A percentile compares a stretch with the other conserved stretches of the same genome.
Evolutionary conservation across 768 basidiomycete genomes (phyloP).

Genomic region (Mrakia gelida): DNA sequence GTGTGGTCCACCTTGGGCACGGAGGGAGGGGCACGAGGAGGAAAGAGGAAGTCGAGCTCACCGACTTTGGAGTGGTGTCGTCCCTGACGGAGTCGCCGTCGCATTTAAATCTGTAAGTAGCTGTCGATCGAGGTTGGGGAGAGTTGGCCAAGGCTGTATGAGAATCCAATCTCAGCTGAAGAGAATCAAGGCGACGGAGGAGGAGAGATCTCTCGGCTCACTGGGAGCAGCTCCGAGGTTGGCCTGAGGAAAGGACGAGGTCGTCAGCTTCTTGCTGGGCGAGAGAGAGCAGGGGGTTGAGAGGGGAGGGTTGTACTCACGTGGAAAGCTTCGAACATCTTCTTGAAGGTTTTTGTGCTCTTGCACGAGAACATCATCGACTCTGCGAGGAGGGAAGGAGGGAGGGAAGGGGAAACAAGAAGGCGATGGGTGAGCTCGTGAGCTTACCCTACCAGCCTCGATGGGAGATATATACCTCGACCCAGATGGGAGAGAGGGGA

Average conservation of each 20-base stretch:
- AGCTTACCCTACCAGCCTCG: no score
- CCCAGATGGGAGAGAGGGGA: no score
- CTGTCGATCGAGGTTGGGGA: background rate
- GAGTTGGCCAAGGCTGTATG: background rate
- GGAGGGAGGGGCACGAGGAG: background rate
- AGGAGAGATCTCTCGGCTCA: background rate
- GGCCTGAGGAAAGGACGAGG: background rate
- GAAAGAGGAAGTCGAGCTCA: background rate
- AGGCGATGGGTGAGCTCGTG: background rate
- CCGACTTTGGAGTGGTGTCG: background rate
- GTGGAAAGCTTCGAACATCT: constrained; percentile 2
- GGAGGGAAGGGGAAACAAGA: background rate
- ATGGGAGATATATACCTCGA: no score
- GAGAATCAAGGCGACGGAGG: background rate
- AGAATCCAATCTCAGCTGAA: background rate
- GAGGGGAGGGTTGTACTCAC: background rate
- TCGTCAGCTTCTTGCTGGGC: background rate
- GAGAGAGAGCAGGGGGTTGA: background rate
- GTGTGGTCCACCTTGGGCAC: no score
- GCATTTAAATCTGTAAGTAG: background rate
- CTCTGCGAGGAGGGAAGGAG: background rate
- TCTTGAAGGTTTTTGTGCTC: background rate
- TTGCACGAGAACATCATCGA: background rate
- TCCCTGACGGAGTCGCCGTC: background rate
- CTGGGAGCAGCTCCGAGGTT: background rate